These are phyloP conservation scores for Oemleria cerasiformis DNA, from an alignment of 306 rosid genomes.

Conservation along the genomic window DNA sequence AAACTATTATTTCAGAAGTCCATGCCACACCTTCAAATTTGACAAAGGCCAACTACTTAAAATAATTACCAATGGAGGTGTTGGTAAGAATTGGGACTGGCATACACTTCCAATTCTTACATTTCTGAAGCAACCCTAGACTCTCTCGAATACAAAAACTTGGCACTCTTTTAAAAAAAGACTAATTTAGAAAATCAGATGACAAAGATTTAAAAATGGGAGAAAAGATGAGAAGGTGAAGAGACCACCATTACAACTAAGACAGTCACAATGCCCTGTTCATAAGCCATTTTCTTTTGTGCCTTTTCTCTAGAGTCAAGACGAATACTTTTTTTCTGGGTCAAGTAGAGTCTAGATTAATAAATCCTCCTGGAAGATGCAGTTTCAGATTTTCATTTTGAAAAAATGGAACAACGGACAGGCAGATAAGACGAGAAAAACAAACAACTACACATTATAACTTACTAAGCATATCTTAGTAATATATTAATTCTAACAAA, in stretches of 20 bases:
- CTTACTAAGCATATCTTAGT: background rate
- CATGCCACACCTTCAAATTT: background rate
- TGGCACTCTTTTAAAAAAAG: background rate
- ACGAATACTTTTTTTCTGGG: no score
- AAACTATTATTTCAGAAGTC: background rate
- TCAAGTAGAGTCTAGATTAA: background rate
- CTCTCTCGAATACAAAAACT: background rate
- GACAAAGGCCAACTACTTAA: background rate
- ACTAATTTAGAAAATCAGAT: background rate
- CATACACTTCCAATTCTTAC: constrained; percentile 2
- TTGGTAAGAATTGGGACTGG: background rate
- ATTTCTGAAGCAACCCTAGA: background rate
- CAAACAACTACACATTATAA: background rate
- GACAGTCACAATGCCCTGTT: background rate
- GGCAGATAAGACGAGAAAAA: background rate
- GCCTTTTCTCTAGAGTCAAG: background rate
- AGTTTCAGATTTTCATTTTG: background rate
- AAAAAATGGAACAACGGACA: constrained; percentile 12
- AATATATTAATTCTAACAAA: background rate
- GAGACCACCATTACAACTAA: background rate
- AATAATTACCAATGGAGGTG: background rate
- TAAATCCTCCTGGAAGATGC: constrained; percentile 2
- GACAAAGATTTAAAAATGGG: background rate
- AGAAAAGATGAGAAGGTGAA: constrained; percentile 6
- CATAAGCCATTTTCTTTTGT: constrained; percentile 5